Percentiles rank a stretch among this genome's conserved stretches.
Evolutionary conservation across 768 basidiomycete genomes (phyloP).

Genomic region (Amanita pallidorosea): DNA sequence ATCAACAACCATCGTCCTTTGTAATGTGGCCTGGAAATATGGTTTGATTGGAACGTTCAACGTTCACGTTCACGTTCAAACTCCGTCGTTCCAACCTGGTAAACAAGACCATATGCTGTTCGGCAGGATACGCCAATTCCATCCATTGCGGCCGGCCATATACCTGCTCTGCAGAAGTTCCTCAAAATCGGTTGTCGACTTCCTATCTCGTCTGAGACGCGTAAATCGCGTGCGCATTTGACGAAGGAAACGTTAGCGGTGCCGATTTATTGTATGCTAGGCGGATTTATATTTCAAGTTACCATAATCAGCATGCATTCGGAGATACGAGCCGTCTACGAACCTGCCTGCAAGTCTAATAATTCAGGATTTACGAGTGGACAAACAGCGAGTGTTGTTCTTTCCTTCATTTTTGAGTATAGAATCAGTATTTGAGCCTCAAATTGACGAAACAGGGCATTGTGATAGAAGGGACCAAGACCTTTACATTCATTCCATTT

Average conservation of each 20-base stretch:
- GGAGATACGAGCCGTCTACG: not conserved
- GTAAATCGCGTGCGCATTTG: not conserved
- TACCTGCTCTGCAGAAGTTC: no score
- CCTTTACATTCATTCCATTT: not conserved
- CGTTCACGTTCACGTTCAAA: no score
- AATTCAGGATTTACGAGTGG: not conserved
- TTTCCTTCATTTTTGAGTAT: no score
- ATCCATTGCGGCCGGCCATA: no score
- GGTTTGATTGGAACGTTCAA: no score
- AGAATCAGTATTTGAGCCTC: no score
- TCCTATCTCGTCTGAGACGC: not conserved
- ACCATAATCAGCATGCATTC: not conserved
- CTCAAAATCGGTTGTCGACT: not conserved
- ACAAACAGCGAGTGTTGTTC: no score
- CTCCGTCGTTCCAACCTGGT: no score
- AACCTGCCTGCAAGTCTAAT: not conserved
- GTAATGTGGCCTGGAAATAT: no score
- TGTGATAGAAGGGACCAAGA: not conserved
- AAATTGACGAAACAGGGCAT: not conserved
- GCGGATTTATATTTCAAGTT: not conserved
- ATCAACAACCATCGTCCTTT: no score
- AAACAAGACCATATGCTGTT: no score
- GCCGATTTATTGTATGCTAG: not conserved
- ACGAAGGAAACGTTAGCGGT: not conserved
- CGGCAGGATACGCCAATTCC: no score